Conservation (phyloP, 164 flowering plant genomes). For the Santalum album region DNA sequence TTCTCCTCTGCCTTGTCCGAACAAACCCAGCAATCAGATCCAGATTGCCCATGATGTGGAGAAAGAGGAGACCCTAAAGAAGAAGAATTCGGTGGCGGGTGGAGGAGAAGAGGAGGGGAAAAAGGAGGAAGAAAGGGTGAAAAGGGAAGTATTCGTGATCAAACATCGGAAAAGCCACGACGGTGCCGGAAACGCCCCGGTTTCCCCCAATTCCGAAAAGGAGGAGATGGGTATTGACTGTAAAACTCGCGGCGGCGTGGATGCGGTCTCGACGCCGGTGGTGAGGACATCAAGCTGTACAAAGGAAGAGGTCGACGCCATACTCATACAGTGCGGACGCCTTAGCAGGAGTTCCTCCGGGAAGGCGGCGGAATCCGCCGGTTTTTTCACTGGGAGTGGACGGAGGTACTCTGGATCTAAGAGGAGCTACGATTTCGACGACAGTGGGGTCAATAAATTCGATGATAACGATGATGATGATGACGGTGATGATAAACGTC, state of each 20-base stretch:
- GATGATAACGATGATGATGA: neutral
- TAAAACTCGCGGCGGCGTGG: too few species aligned
- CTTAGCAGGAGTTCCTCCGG: slow-evolving; percentile 87
- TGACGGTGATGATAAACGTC: slow-evolving; percentile 12
- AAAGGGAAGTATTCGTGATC: slow-evolving; percentile 47
- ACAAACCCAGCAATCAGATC: slow-evolving; percentile 7
- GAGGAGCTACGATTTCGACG: slow-evolving; percentile 82
- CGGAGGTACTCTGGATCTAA: slow-evolving; percentile 74
- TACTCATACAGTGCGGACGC: slow-evolving; percentile 87
- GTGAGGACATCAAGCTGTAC: slow-evolving; percentile 79
- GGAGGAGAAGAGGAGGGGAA: neutral
- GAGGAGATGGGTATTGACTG: too few species aligned
- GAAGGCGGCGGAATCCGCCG: slow-evolving; percentile 16
- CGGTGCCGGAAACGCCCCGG: neutral
- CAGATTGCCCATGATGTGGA: too few species aligned
- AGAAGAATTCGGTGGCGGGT: slow-evolving; percentile 3
- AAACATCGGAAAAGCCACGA: slow-evolving; percentile 57
- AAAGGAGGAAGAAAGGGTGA: slow-evolving; percentile 18
- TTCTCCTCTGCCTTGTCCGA: slow-evolving; percentile 8
- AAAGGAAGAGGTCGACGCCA: slow-evolving; percentile 88
- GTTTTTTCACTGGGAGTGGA: slow-evolving; percentile 2
- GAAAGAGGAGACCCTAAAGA: slow-evolving; percentile 8
- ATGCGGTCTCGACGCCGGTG: slow-evolving; percentile 14
- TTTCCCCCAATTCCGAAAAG: neutral
- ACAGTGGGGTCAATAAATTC: too few species aligned